Percentiles rank a stretch among this genome's conserved stretches.
Evolutionary conservation across 345 rosid species (phyloP).

Genomic region (Passiflora organensis): DNA sequence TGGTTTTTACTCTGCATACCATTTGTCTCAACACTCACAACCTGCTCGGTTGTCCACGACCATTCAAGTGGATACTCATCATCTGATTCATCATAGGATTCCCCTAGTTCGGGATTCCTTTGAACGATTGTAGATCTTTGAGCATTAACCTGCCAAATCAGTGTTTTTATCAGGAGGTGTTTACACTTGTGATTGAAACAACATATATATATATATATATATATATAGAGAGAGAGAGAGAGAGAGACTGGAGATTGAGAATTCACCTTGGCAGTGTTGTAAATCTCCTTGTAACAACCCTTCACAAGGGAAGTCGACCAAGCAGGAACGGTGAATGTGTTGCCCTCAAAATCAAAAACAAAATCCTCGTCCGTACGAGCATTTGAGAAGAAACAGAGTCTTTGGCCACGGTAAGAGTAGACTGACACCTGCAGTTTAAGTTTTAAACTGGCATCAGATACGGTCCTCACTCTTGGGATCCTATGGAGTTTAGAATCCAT

Average conservation of each 20-base stretch:
- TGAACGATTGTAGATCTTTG: slow-evolving; percentile 24
- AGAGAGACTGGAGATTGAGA: no score
- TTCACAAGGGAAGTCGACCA: slow-evolving; percentile 38
- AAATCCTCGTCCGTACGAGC: neutral
- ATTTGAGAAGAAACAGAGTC: slow-evolving; percentile 29
- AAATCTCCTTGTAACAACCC: slow-evolving; percentile 36
- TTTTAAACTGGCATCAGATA: no score
- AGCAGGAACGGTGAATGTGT: slow-evolving; percentile 13
- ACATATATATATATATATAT: no score
- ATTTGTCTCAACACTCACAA: neutral
- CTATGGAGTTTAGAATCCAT: no score
- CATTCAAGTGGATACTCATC: slow-evolving; percentile 22
- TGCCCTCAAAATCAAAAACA: slow-evolving; percentile 20
- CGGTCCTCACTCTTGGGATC: no score
- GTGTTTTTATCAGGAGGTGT: no score
- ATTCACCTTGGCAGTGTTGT: slow-evolving; percentile 42
- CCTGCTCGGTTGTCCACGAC: slow-evolving; percentile 31
- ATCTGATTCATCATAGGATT: slow-evolving; percentile 20
- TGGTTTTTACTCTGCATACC: slow-evolving; percentile 5
- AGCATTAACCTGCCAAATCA: slow-evolving; percentile 21
- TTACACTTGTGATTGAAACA: no score
- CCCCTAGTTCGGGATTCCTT: slow-evolving; percentile 1
- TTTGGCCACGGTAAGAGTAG: slow-evolving; percentile 22
- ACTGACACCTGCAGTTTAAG: slow-evolving; percentile 21
- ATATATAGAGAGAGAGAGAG: no score